Evolutionary conservation across 495 filamentous ascomycete species (phyloP).

Genomic region (Cercophora newfieldiana): DNA sequence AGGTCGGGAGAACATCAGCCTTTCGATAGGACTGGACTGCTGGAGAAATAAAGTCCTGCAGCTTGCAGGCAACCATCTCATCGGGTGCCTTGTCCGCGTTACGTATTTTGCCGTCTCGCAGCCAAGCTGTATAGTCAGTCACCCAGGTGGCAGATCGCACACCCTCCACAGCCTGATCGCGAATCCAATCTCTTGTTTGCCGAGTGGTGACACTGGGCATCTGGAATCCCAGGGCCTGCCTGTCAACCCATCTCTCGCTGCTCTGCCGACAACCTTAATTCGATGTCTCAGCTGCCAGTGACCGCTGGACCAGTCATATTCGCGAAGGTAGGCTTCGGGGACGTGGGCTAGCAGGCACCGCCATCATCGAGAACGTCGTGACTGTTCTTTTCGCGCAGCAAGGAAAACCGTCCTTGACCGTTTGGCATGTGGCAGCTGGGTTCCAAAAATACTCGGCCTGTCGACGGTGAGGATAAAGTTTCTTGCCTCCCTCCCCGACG

Average conservation of each 20-base stretch:
- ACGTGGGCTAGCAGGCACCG: slow-evolving; percentile 5
- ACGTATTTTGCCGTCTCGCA: slow-evolving; percentile 8
- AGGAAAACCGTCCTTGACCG: neutral
- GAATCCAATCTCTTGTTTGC: neutral
- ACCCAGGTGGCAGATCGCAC: neutral
- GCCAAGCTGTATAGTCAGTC: neutral
- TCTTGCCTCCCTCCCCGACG: neutral
- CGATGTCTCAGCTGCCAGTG: slow-evolving; percentile 9
- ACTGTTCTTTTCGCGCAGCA: neutral
- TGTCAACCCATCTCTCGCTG: neutral
- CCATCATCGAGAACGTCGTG: slow-evolving; percentile 3
- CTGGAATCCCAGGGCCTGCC: neutral
- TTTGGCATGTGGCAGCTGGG: neutral
- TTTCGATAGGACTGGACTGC: neutral
- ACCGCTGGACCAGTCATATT: slow-evolving; percentile 10
- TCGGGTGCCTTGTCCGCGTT: neutral
- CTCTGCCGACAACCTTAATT: neutral
- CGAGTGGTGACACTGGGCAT: neutral
- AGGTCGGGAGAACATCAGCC: neutral
- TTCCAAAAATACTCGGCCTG: slow-evolving; percentile 14
- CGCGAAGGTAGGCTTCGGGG: neutral
- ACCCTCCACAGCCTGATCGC: neutral
- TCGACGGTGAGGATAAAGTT: slow-evolving; percentile 5
- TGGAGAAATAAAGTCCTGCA: slow-evolving; percentile 1
- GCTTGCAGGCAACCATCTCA: slow-evolving; percentile 3